A percentile compares a stretch with the other conserved stretches of the same genome.
Conservation (phyloP, 2,329 filamentous ascomycete species). For the Aspergillus unguis region DNA sequence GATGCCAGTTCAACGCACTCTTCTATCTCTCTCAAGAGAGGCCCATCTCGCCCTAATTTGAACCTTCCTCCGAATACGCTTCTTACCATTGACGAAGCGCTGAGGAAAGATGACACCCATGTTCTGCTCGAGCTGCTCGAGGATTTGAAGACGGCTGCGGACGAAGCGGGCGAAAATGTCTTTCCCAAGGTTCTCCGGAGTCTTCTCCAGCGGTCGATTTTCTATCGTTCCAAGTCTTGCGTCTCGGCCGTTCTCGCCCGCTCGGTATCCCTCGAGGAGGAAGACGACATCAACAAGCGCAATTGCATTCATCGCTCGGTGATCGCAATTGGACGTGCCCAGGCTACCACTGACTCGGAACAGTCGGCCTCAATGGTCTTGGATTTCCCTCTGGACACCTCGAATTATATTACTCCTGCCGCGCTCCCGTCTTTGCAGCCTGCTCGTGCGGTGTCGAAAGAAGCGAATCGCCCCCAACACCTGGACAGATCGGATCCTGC, state of each 20-base stretch:
- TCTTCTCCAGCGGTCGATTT: conserved; percentile 54
- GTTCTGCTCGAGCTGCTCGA: conserved; percentile 51
- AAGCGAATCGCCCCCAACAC: conserved; percentile 59
- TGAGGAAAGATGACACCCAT: conserved; percentile 41
- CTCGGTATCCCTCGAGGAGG: conserved; percentile 72
- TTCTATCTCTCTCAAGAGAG: conserved; percentile 68
- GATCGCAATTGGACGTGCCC: conserved; percentile 80
- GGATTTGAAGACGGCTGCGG: conserved; percentile 55
- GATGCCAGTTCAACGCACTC: conserved; percentile 70
- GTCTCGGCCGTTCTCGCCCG: conserved; percentile 68
- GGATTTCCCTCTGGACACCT: conserved; percentile 53
- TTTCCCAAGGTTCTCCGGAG: conserved; percentile 57
- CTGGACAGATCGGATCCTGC: conserved; percentile 69
- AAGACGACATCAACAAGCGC: conserved; percentile 87
- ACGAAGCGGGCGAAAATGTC: conserved; percentile 60
- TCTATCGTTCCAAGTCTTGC: conserved; percentile 67
- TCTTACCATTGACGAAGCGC: conserved; percentile 40
- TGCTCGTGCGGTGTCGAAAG: conserved; percentile 61
- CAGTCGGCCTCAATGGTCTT: conserved; percentile 52
- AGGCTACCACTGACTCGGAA: conserved; percentile 54
- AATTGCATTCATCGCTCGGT: conserved; percentile 92
- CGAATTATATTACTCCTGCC: conserved; percentile 76
- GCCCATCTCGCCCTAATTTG: conserved; percentile 70
- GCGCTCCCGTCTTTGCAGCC: conserved; percentile 63
- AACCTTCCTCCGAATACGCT: conserved; percentile 62